A percentile compares a stretch with the other conserved stretches of the same genome.
These are phyloP conservation scores for Blastobotrys mokoenaii DNA, from an alignment of 805 yeast genomes.

Conservation along the genomic window DNA sequence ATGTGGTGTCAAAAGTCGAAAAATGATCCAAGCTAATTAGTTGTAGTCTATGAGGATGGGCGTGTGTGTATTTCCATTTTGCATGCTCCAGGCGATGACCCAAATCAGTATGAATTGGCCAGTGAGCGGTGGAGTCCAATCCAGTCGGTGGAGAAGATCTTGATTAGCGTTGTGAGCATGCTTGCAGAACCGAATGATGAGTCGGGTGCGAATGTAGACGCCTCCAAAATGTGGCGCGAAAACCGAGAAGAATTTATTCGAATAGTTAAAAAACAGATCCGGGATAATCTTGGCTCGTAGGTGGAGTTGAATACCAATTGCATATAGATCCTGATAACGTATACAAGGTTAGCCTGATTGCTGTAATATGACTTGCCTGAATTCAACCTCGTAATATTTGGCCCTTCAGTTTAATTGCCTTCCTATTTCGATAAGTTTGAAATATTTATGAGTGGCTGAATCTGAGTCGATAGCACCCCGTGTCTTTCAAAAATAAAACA, in stretches of 20 bases:
- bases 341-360: too few species aligned
- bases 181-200: constrained; percentile 91
- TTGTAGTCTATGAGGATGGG: constrained; percentile 71
- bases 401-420: not conserved
- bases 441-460: too few species aligned
- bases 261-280: constrained; percentile 59
- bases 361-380: not conserved
- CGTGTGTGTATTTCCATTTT: constrained; percentile 92
- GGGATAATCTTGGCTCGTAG: constrained; percentile 61
- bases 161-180: constrained; percentile 90
- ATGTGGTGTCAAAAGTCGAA: constrained; percentile 3
- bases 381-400: too few species aligned
- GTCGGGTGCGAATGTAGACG: constrained; percentile 85
- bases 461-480: too few species aligned
- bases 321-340: not conserved
- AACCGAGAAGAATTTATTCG: constrained; percentile 58
- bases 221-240: constrained; percentile 81
- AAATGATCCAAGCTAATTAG: not conserved
- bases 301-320: not conserved
- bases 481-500: too few species aligned
- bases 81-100: constrained; percentile 97
- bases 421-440: too few species aligned
- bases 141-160: constrained; percentile 93
- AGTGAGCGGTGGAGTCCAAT: constrained; percentile 98
- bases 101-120: constrained; percentile 88